Evolutionary conservation across 169 alveolate genomes (phyloP), one percentile per base, ranked within the genome.

Genomic region (Prorocentrum cordatum): DNA sequence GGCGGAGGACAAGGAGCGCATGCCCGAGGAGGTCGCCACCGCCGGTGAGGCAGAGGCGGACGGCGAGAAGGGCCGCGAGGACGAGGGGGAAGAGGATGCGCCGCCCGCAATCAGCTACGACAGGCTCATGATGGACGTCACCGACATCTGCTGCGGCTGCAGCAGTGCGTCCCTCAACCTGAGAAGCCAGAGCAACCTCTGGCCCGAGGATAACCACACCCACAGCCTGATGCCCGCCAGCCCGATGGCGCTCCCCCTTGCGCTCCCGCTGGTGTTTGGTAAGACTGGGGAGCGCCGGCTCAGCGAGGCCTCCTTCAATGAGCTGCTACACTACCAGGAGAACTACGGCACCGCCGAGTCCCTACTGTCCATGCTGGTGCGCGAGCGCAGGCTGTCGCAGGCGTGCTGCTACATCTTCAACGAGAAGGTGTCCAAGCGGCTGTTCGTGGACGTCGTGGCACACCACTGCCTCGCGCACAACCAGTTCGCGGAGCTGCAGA

Each of bases 381-480:
- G 90, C 22, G 90, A 82, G 54, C 58, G 90, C 33, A 33, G 79
- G 18, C 64, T 82, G 54, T 79, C 90, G 4, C 73, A 82, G 62
- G 90, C 90, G 4, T 82, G 90, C 20, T 70, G 64, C 31, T 82
- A 38, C 80, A 82, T 82, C 42, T 82, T 82, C 68, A 82, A 54
- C 5, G 90, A 82, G 68, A 82, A 82, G 67, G 80, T 45, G 5
- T 50, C 45, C 70, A 82, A 82, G 68, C 90, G 90, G 31, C 38
- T 82, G 42, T 82, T 82, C 12, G 90, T 82, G n/a, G 90, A 82
- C 31, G 90, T 82, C 29, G 90, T 82, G 58, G 90, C 90, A 22
- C 90, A 82, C 33, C 90, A 82, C 14, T 82, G 90, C 80, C 24
- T 82, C 80, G 90, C 90, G 9, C 90, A 82, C 90, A 82, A 82